phyloP scores from a whole-genome alignment of 2,329 filamentous ascomycete genomes.

The Celoporthe dispersa region DNA sequence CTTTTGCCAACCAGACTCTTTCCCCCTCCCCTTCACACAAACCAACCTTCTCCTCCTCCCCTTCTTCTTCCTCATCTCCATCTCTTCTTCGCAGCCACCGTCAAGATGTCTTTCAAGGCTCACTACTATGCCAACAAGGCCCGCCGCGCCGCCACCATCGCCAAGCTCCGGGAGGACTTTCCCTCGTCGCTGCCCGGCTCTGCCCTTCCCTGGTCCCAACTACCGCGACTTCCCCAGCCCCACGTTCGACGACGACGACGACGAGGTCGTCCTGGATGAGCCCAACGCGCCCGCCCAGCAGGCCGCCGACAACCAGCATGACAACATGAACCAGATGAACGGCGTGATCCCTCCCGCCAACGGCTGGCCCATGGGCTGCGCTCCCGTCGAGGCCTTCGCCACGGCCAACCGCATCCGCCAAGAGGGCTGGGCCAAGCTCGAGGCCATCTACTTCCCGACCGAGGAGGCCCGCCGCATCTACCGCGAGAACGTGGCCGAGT shows the following conservation, averaged over 20 bases:
- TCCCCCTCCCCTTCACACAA: background rate
- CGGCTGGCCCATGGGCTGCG: background rate
- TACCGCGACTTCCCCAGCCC: background rate
- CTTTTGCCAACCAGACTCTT: background rate
- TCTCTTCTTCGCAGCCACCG: background rate
- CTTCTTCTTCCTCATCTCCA: background rate
- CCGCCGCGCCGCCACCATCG: too few relatives aligned
- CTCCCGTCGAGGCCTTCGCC: background rate
- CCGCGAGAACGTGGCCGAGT: background rate
- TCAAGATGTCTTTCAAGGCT: background rate
- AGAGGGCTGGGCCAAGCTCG: background rate
- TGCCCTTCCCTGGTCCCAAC: background rate
- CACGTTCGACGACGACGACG: background rate
- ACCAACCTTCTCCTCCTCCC: too few relatives aligned
- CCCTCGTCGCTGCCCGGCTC: background rate
- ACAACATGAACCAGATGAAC: too few relatives aligned
- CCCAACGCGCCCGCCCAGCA: too few relatives aligned
- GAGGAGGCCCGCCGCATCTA: background rate
- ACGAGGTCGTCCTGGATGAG: too few relatives aligned
- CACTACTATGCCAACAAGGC: background rate
- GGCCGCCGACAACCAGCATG: too few relatives aligned
- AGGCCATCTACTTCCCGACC: background rate
- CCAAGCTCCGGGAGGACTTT: background rate
- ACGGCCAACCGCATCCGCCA: background rate
- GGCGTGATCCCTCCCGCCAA: background rate